These are phyloP conservation scores for Blastomyces parvus DNA, from an alignment of 2,329 filamentous ascomycete species.

Conservation along the genomic window DNA sequence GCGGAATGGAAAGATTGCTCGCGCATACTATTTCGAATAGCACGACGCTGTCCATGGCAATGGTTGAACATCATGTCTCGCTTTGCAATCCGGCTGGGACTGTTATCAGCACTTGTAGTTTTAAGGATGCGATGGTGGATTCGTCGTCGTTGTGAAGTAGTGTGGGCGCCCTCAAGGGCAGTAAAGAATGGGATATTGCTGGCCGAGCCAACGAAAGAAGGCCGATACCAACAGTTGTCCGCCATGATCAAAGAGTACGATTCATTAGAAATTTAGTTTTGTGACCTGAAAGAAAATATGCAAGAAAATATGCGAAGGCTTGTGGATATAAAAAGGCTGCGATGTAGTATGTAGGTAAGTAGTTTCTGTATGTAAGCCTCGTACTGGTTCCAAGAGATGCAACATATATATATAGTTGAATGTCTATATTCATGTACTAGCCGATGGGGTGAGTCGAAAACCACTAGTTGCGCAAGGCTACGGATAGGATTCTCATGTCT, in stretches of 20 bases:
- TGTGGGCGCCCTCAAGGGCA: neutral
- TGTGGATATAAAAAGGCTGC: neutral
- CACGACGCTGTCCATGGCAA: neutral
- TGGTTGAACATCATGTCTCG: constrained; percentile 35
- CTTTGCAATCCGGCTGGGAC: constrained; percentile 42
- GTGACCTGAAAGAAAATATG: neutral
- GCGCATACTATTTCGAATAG: constrained; percentile 1
- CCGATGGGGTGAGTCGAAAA: neutral
- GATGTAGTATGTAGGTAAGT: neutral
- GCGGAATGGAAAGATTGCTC: constrained; percentile 6
- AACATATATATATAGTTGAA: neutral
- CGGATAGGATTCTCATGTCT: constrained; percentile 1
- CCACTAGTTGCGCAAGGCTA: constrained; percentile 5
- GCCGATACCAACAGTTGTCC: constrained; percentile 1
- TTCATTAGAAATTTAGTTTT: neutral
- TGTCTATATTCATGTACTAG: neutral
- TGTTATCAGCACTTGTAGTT: constrained; percentile 59
- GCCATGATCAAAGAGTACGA: constrained; percentile 1
- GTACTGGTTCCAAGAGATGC: neutral
- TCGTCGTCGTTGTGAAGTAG: neutral
- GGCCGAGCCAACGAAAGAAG: constrained; percentile 1
- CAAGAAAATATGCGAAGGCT: neutral
- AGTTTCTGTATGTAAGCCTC: neutral
- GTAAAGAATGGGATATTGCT: constrained; percentile 1
- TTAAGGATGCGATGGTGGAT: constrained; percentile 44